Conservation (phyloP, 495 filamentous ascomycete genomes). For the Aspergillus taichungensis region DNA sequence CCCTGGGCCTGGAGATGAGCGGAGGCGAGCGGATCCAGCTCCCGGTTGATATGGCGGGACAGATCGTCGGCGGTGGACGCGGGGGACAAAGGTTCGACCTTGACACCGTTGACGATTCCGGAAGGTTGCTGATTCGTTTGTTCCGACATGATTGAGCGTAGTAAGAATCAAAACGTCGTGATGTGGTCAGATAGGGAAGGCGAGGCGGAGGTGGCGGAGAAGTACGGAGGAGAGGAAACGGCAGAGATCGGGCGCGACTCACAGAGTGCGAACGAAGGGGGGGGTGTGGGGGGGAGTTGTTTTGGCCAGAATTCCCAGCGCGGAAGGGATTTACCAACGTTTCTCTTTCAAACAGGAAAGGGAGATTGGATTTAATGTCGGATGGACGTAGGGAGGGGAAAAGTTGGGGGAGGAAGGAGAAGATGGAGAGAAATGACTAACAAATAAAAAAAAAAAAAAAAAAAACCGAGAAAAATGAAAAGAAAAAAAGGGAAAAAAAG, state of each 20-base stretch:
- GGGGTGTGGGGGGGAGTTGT: neutral
- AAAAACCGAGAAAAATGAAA: slow-evolving; percentile 3
- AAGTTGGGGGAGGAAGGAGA: neutral
- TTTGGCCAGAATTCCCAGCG: too few relatives aligned
- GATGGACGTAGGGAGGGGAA: neutral
- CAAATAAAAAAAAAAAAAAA: neutral
- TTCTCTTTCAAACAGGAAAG: too few relatives aligned
- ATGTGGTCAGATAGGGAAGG: too few relatives aligned
- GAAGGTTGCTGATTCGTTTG: slow-evolving; percentile 4
- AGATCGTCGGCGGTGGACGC: slow-evolving; percentile 25
- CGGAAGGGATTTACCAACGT: too few relatives aligned
- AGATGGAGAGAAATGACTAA: slow-evolving; percentile 2
- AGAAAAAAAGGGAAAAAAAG: slow-evolving; percentile 2
- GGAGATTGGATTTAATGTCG: too few relatives aligned
- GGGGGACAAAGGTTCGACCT: slow-evolving; percentile 25
- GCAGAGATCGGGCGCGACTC: neutral
- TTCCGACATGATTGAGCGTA: slow-evolving; percentile 9
- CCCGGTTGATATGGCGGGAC: slow-evolving; percentile 25
- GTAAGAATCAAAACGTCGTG: too few relatives aligned
- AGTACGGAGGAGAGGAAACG: too few relatives aligned
- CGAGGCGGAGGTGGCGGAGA: too few relatives aligned
- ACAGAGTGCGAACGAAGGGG: neutral
- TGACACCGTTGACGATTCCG: slow-evolving; percentile 20
- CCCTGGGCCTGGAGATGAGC: slow-evolving; percentile 13
- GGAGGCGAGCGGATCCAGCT: slow-evolving; percentile 18